These are phyloP conservation scores for Sphenostylis stenocarpa DNA, from an alignment of 306 rosid species.

Conservation along the genomic window DNA sequence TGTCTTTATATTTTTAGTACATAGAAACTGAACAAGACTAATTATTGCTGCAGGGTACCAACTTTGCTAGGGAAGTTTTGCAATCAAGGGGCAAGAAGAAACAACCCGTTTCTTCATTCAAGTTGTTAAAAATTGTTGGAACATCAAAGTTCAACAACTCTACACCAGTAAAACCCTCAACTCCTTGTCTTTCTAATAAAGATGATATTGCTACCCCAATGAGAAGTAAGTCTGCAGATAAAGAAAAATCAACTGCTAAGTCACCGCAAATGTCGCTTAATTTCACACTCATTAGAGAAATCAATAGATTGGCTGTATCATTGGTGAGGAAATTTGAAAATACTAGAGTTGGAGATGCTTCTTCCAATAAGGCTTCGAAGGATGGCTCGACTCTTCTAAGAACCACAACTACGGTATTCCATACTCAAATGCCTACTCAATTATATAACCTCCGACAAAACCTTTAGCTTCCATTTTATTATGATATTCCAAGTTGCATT, in stretches of 20 bases:
- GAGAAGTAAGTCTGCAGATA: conserved; percentile 49
- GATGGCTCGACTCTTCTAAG: conserved; percentile 60
- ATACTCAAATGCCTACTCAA: neutral
- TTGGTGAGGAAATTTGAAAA: conserved; percentile 75
- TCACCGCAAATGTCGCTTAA: conserved; percentile 40
- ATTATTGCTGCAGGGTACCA: conserved; percentile 40
- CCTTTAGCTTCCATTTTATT: neutral
- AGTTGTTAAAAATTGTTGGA: conserved; percentile 35
- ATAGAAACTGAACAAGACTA: neutral
- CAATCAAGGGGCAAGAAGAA: conserved; percentile 45
- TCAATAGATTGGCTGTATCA: conserved; percentile 69
- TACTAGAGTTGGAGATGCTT: conserved; percentile 55
- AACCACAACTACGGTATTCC: conserved; percentile 70
- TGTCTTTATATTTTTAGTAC: conserved; percentile 8
- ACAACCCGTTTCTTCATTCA: conserved; percentile 48
- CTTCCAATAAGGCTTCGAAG: conserved; percentile 64
- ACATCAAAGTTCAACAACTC: conserved; percentile 49
- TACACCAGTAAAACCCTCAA: conserved; percentile 53
- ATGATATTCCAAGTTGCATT: conserved; percentile 8
- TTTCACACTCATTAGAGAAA: conserved; percentile 81
- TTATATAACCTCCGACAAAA: neutral
- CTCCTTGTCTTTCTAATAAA: conserved; percentile 32
- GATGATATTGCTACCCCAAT: conserved; percentile 56
- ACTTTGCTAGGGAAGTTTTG: conserved; percentile 38
- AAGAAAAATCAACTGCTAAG: conserved; percentile 60